Evolutionary conservation across 2,329 filamentous ascomycete genomes (phyloP), one percentile per base, ranked within the genome.

Genomic region (Dactylellina drechsleri): DNA sequence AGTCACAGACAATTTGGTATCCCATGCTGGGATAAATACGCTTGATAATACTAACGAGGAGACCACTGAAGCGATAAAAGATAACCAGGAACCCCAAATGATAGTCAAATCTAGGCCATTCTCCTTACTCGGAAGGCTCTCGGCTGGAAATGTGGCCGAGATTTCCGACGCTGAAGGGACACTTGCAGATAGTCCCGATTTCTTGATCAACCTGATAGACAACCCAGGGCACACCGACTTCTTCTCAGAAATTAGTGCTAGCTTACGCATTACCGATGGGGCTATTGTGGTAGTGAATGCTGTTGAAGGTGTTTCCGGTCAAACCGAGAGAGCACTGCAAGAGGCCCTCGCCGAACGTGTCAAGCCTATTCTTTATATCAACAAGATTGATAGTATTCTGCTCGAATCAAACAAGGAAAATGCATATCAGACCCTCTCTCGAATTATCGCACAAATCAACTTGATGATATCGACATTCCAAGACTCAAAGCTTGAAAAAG

Each of bases 71-170:
- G 99, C 96, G 79, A 92, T 96, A 86, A 86, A 91, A 79, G 95
- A 99, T 84, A 96, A 99, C 85, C 95, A 99, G 87, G 95, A 99
- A 84, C 93, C 96, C 90, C 93, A 96, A 90, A 97, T 99, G 83
- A 99, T 96, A 81, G 99, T 99, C 90, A 99, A 99, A 91, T 99
- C 95, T 73, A 99, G 96, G 78, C 95, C 95, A 85, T 98, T 99
- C 87, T 98, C 96, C 80, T 90, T 99, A 82, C 98, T 95, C 86
- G 93, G 92, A 83, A 86, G 89, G 81, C 89, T 99, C 79, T 85
- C 87, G 77, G 85, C 87, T 57, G 94, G 97, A 75, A 95, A 98
- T 83, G 83, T 97, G 79, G 96, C 97, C 89, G 95, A 99, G 83
- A 93, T 98, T 80, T 89, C 89, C 84, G 88, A 93, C 85, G 95